phyloP scores from a whole-genome alignment of 2,329 filamentous ascomycete species.

The Zymoseptoria passerinii region DNA sequence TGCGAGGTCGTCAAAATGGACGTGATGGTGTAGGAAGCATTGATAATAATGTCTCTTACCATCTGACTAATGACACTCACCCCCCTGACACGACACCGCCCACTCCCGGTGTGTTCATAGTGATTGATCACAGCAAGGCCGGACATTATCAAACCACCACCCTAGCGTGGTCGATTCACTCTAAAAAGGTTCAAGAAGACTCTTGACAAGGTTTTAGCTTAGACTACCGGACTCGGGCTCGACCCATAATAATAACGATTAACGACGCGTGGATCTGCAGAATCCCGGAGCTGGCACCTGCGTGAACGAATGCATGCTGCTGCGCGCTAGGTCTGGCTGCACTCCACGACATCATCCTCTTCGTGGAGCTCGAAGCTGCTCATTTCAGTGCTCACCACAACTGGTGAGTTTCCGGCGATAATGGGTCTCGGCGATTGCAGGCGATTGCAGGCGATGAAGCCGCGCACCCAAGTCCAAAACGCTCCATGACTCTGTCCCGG shows the following conservation, averaged over 20 bases:
- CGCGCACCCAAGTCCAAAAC: not conserved
- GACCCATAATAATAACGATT: too few relatives aligned
- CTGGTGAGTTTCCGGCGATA: not conserved
- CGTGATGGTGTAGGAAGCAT: not conserved
- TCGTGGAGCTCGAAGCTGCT: not conserved
- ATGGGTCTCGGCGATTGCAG: not conserved
- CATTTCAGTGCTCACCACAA: not conserved
- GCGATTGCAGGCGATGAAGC: not conserved
- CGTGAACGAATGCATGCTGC: not conserved
- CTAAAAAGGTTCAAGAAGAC: not conserved
- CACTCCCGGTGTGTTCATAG: not conserved
- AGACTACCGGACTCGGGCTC: not conserved
- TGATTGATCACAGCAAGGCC: not conserved
- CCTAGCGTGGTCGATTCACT: not conserved
- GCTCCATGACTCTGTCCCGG: not conserved
- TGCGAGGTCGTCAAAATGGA: not conserved
- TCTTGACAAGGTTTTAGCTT: not conserved
- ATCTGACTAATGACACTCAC: not conserved
- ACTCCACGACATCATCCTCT: not conserved
- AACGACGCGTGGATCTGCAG: not conserved
- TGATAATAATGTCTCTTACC: not conserved
- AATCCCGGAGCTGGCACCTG: not conserved
- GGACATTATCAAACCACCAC: not conserved
- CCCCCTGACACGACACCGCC: not conserved
- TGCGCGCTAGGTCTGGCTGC: not conserved